Evolutionary conservation across 2,329 filamentous ascomycete species (phyloP), one percentile per base, ranked within the genome.

Genomic region (Colletotrichum caudatum): DNA sequence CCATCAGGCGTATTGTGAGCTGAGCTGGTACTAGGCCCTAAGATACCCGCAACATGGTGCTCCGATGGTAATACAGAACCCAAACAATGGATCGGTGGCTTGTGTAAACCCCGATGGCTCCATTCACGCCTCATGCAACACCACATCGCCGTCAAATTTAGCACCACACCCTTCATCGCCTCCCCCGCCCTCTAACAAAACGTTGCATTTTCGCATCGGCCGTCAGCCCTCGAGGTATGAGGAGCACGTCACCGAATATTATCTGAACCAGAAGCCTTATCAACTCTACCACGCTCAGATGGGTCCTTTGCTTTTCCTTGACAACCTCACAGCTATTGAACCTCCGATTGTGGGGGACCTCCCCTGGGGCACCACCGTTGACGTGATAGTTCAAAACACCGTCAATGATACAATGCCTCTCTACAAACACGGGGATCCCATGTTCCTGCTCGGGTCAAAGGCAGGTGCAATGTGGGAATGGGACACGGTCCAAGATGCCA

Each of bases 341-440:
- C 20, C 66, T 5, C 66, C 66, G 2, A 16, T 69, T 0, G 66
- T 64, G 2, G 53, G 51, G 0, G 53, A 35, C 5, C 14, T 69
- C 8, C 66, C 66, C 9, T 64, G 66, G 66, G 89, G 89, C 20
- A 69, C 69, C 2, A 82, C 83, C 2, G 75, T 81, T 1, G 83
- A 69, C 1, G 66, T 69, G 6, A 59, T 69, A 6, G 53, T 69
- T 1, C 66, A 69, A 1, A 69, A 69, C 26, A 46, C 66, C 26
- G 46, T 69, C 5, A 35, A 69, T 46, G 66, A 69, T 2, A 26
- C 37, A 23, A 69, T 69, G 66, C 66, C 66, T 7, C 53, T 91
- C 62, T 90, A 91, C 82, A 91, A 91, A 80, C 90, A 91, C 78
- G 85, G 86, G 48, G 88, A 86, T 74, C 89, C 89, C 76, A 88